Percentiles rank a stretch among this genome's conserved stretches.
phyloP scores from a whole-genome alignment of 2,329 filamentous ascomycete species.

The Phyllosticta capitalensis region DNA sequence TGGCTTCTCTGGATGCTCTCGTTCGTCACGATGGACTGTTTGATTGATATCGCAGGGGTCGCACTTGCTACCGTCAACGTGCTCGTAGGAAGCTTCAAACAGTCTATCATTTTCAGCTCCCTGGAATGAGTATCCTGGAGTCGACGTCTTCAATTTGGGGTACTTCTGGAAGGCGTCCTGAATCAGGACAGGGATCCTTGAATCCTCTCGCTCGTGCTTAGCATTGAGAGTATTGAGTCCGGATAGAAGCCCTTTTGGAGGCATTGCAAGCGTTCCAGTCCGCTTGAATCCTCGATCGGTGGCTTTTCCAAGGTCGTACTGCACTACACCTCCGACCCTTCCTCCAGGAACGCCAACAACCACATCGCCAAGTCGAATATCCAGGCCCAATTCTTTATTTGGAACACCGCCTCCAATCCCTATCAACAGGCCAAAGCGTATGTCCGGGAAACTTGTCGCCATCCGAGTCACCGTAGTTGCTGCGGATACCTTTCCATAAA shows the following conservation, averaged over 20 bases:
- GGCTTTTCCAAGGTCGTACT: background rate
- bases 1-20: background rate
- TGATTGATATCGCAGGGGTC: background rate
- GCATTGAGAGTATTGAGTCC: background rate
- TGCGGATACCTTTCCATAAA: background rate
- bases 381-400: background rate
- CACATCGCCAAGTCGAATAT: background rate
- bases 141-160: background rate
- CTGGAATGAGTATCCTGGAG: background rate
- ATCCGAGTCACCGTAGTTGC: background rate
- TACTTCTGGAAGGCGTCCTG: background rate
- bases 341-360: background rate
- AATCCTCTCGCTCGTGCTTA: background rate
- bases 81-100: background rate
- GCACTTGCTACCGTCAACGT: background rate
- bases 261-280: background rate
- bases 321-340: background rate
- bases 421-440: background rate
- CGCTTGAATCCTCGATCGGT: background rate
- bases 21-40: fast-evolving
- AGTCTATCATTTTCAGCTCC: background rate
- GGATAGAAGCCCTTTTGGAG: background rate
- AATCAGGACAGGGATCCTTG: background rate
- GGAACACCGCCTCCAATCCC: background rate
- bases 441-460: background rate